Percentiles rank a stretch among this genome's conserved stretches.
Conservation (phyloP, 257 asterid genomes). For the Capsicum chinense region DNA sequence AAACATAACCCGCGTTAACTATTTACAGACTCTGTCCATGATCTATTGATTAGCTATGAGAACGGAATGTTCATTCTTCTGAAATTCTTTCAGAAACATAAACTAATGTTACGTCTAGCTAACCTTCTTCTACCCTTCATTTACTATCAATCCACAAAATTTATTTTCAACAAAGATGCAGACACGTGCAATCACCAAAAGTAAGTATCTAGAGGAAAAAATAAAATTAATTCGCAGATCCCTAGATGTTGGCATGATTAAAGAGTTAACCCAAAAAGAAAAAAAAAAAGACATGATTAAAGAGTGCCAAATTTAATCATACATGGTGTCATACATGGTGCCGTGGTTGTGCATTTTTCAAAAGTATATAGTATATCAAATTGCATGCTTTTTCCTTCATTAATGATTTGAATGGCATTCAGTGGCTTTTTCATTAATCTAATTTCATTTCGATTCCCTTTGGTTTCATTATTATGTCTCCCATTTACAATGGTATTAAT, state of each 20-base stretch:
- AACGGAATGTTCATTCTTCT: too few species aligned
- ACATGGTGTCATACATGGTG: background rate
- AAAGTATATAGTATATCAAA: constrained; percentile 3
- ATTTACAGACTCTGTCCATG: too few species aligned
- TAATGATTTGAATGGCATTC: constrained; percentile 29
- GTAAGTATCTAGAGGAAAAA: background rate
- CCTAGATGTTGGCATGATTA: background rate
- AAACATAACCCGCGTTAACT: too few species aligned
- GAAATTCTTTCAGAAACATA: too few species aligned
- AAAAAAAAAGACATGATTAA: background rate
- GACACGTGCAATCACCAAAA: constrained; percentile 10
- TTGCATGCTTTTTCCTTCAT: background rate
- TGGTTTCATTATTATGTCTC: constrained; percentile 25
- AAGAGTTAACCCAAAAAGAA: too few species aligned
- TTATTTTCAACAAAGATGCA: background rate
- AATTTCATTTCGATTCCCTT: background rate
- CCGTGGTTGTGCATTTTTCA: background rate
- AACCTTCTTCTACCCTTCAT: too few species aligned
- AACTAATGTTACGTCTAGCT: too few species aligned
- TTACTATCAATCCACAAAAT: too few species aligned
- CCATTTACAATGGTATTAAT: background rate
- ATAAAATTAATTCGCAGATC: constrained; percentile 13
- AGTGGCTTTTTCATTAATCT: background rate
- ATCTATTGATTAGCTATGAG: too few species aligned
- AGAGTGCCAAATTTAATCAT: background rate